Base-by-base conservation (phyloP, 768 basidiomycete genomes). In the Strobilomyces echinocephalus region DNA sequence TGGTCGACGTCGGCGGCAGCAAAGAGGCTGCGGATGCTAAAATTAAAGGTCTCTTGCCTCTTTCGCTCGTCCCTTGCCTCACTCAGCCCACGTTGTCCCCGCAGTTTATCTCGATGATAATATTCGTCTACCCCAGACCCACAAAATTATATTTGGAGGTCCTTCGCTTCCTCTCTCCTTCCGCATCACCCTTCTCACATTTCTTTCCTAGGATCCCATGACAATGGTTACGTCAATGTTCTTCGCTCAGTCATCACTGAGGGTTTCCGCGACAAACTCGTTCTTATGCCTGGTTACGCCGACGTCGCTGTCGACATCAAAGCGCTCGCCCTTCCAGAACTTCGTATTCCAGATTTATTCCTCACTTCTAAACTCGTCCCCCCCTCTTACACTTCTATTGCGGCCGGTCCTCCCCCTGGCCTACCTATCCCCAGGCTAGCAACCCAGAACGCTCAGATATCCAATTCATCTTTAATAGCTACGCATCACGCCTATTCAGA, bases 21-120 rank as follows among this genome's bases (percentile, higher is more conserved):
- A 88, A 88, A 70, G 87, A 88, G 73, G 84, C 82, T 4, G 86
- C 84, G 28, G 86, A 88, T 66, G 77, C 82, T 41, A 88, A 88
- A 70, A 79, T 88, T 64, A 86, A 85, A 76, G 83, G 87, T 85
- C 58, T 10, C 35, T 49, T 49, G n/a, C 34, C 26, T 46, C 40
- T 36, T 42, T 49, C 14, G 0, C 28, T 49, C 30, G 7, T 33
- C 21, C 39, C 9, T 44, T 38, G 44, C 40, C 61, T 65, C 50
- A 62, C 52, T 18, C 18, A 14, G 14, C 40, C 9, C 39, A 33
- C 47, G 28, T 48, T 55, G 26, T 9, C 40, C 16, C 40, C 55
- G 10, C 43, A 79, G 77, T 73, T 53, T 68, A 69, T 58, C 70
- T 77, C 48, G 68, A 71, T 59, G 66, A 71, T 60, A 71, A 72